phyloP scores from a whole-genome alignment of 2,329 filamentous ascomycete genomes.

The Myrmaecium sp. region DNA sequence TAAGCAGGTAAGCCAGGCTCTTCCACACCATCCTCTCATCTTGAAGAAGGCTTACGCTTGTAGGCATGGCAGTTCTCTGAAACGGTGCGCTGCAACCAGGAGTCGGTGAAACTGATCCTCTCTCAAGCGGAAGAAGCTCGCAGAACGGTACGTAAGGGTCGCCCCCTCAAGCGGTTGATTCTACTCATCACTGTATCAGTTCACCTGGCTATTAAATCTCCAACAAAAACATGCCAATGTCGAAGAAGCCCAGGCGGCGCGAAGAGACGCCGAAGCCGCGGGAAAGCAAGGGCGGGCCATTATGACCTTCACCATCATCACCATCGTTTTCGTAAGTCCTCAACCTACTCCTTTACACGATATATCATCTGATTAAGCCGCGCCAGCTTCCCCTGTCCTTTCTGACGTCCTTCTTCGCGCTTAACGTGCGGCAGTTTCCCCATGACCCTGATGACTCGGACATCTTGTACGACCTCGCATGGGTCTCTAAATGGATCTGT shows the following conservation, averaged over 20 bases:
- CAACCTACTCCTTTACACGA: no score
- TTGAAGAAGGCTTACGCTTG: not conserved
- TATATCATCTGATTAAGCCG: no score
- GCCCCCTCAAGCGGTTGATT: not conserved
- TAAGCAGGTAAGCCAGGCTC: not conserved
- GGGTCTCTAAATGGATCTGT: no score
- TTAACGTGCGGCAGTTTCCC: not conserved
- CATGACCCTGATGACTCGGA: no score
- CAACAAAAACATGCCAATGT: slow-evolving; percentile 1
- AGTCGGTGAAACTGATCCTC: not conserved
- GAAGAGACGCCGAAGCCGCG: not conserved
- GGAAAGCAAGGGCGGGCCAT: not conserved
- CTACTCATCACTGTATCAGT: slow-evolving; percentile 1
- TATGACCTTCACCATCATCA: slow-evolving; percentile 1
- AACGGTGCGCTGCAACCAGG: not conserved
- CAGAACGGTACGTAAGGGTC: not conserved
- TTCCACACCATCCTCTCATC: no score
- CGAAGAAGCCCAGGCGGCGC: not conserved
- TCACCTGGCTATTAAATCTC: not conserved
- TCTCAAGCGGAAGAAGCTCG: not conserved
- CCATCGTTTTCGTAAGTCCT: slow-evolving; percentile 1
- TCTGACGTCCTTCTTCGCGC: not conserved
- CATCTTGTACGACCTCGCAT: no score
- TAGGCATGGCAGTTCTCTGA: no score
- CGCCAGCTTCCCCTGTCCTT: slow-evolving; percentile 1